Evolutionary conservation across 2,329 filamentous ascomycete species (phyloP).

Genomic region (Sarocladiaceae sp.): DNA sequence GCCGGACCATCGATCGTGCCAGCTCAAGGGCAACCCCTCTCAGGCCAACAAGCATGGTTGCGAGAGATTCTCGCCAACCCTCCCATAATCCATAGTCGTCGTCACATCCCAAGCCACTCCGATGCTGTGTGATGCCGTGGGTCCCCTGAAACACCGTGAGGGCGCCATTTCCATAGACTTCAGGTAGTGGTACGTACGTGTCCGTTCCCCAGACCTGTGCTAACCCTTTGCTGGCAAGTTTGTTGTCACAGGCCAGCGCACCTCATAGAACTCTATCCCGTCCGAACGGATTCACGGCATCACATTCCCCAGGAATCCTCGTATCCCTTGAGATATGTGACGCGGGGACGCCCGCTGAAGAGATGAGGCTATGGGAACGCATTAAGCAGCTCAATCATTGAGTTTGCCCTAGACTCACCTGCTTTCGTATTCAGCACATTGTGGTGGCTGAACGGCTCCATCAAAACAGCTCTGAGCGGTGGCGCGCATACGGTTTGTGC

Average conservation of each 20-base stretch:
- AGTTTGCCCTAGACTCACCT: not conserved
- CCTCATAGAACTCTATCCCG: not conserved
- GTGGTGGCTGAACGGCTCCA: not conserved
- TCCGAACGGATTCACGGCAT: not conserved
- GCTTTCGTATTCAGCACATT: not conserved
- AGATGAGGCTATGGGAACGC: too few species aligned
- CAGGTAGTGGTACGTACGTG: not conserved
- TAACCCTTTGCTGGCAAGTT: not conserved
- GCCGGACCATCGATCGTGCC: too few species aligned
- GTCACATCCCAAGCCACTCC: constrained; percentile 2
- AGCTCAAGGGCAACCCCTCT: too few species aligned
- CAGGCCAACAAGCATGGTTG: too few species aligned
- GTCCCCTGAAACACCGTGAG: constrained; percentile 4
- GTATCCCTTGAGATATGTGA: too few species aligned
- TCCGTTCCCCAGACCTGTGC: not conserved
- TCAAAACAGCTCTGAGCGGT: not conserved
- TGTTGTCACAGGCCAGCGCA: not conserved
- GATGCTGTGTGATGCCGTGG: constrained; percentile 9
- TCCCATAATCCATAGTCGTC: not conserved
- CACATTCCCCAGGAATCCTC: constrained; percentile 6
- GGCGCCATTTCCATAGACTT: constrained; percentile 5
- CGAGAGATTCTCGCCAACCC: not conserved
- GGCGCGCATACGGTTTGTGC: not conserved
- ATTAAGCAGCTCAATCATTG: not conserved
- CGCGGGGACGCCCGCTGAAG: too few species aligned